Base-by-base conservation (phyloP, 2,329 filamentous ascomycete species). In the Nigrospora oryzae region DNA sequence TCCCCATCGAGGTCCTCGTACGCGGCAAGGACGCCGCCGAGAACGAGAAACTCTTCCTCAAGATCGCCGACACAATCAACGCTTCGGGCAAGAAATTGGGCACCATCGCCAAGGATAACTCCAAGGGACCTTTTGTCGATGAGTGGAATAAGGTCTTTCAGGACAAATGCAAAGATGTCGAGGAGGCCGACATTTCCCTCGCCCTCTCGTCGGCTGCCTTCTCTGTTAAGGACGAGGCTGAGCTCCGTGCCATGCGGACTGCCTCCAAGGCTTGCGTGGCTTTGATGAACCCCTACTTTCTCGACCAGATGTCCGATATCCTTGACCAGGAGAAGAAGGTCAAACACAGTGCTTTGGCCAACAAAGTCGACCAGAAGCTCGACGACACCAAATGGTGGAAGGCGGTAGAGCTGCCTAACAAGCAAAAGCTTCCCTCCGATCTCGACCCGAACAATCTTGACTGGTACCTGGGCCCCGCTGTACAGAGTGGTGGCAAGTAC, bases 261-360 rank as follows among this genome's bases (percentile, higher is more conserved):
- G 89, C 91, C 5, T 93, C 93, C 45, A 86, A 93, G 61, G 91
- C 93, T 39, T 96, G 90, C 55, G 91, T 94, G 53, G 90, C 89
- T 47, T 73, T 97, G 48, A 94, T 97, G 83, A 89, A 89, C 42
- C 89, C 91, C 48, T 98, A 93, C 66, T 97, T 97, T 63, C 83
- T 98, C 53, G 93, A 98, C 61, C 90, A 96, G 63, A 97, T 98
- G 90, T 95, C 91, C 42, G 85, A 86, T 55, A 85, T 97, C 43
- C 80, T 98, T 48, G 93, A 98, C 60, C 85, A 90, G 54, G 94
- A 97, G 65, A 96, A 95, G 73, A 95, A 95, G 62, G 89, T 97
- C 61, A 93, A 89, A 51, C 93, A 98, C 67, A 87, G 84, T 52
- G 76, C 77, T 2, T 76, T 98, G 8, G 83, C 87, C n/a, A 82